A percentile compares a stretch with the other conserved stretches of the same genome.
phyloP scores from a whole-genome alignment of 208 protist species.

The Naegleria fowleri region DNA sequence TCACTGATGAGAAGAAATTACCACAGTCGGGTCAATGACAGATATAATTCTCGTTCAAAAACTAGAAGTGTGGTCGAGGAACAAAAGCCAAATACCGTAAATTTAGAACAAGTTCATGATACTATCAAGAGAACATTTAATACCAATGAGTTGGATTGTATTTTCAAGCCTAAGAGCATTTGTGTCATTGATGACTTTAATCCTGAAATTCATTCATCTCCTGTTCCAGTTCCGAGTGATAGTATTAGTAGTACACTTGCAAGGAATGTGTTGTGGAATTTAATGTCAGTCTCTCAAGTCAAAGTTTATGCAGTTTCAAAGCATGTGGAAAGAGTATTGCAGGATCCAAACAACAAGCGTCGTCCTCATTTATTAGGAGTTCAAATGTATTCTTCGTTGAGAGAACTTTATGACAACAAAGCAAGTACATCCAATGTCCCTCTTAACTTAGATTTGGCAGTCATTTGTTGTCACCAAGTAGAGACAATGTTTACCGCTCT shows the following conservation, averaged over 20 bases:
- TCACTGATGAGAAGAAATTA: too few species aligned
- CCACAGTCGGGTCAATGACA: background rate
- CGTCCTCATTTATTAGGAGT: background rate
- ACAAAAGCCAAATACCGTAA: background rate
- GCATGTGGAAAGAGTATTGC: background rate
- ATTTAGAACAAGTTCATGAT: constrained; percentile 14
- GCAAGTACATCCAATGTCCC: background rate
- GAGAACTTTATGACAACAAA: background rate
- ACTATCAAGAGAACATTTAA: background rate
- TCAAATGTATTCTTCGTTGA: background rate
- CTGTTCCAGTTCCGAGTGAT: background rate
- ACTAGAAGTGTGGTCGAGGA: background rate
- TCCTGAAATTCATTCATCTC: background rate
- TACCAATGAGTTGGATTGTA: background rate
- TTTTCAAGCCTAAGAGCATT: constrained; percentile 23
- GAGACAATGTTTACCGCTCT: background rate
- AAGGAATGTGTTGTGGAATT: constrained; percentile 8
- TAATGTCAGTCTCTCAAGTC: background rate
- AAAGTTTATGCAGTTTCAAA: background rate
- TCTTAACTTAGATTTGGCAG: background rate
- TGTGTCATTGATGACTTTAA: background rate
- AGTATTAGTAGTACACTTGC: background rate
- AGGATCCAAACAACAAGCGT: background rate
- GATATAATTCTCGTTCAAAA: background rate
- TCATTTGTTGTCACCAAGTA: constrained; percentile 11